Evolutionary conservation across 2,329 filamentous ascomycete species (phyloP).

Genomic region (Atkinsonella texensis): DNA sequence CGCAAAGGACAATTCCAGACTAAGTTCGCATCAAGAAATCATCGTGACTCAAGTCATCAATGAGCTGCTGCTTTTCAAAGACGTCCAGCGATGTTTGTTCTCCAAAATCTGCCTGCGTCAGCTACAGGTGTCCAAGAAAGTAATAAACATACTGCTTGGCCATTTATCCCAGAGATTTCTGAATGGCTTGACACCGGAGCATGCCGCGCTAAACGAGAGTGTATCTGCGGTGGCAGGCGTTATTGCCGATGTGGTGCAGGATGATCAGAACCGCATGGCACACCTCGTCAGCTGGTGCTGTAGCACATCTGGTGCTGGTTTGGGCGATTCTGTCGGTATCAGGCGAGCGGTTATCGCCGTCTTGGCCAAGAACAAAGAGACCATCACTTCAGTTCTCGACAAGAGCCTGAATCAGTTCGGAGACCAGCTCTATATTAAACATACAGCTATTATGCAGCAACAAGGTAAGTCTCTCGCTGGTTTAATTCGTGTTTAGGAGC

Average conservation of each 20-base stretch:
- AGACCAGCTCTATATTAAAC: constrained; percentile 75
- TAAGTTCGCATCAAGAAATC: constrained; percentile 24
- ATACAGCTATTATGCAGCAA: constrained; percentile 75
- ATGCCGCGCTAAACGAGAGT: constrained; percentile 18
- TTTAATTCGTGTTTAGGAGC: no score
- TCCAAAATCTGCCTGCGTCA: constrained; percentile 18
- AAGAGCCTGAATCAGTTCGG: constrained; percentile 65
- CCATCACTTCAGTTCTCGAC: constrained; percentile 47
- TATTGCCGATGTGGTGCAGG: constrained; percentile 35
- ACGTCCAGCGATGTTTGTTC: constrained; percentile 14
- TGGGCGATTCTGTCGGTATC: constrained; percentile 52
- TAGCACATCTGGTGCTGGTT: constrained; percentile 49
- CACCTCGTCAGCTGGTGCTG: constrained; percentile 54
- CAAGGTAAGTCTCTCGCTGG: constrained; percentile 45
- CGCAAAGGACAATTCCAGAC: not conserved
- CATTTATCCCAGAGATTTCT: constrained; percentile 37
- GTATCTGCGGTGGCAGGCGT: constrained; percentile 49
- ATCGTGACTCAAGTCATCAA: constrained; percentile 26
- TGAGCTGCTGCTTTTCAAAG: constrained; percentile 23
- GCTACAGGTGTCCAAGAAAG: constrained; percentile 15
- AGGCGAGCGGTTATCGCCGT: constrained; percentile 53
- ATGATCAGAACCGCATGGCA: constrained; percentile 35
- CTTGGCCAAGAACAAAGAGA: constrained; percentile 38
- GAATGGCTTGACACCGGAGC: constrained; percentile 19
- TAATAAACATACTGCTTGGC: constrained; percentile 15